These are phyloP conservation scores for Termitomyces sp. DNA, from an alignment of 768 basidiomycete genomes.

Conservation along the genomic window DNA sequence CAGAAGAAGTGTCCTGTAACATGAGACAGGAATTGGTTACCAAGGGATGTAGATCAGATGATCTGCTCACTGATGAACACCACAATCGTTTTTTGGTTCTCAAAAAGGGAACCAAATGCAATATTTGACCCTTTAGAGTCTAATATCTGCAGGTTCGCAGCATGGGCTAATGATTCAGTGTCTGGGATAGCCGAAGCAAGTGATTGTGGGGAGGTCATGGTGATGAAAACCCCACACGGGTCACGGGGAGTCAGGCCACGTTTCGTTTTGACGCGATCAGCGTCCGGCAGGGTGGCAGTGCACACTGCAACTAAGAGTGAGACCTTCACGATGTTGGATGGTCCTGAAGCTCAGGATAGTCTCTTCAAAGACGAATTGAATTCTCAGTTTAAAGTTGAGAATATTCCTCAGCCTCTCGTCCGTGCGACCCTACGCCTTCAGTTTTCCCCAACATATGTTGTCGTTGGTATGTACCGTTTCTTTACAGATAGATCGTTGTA, in stretches of 20 bases:
- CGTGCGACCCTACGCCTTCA: constrained; percentile 59
- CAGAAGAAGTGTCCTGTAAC: constrained; percentile 60
- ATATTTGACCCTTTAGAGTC: constrained; percentile 42
- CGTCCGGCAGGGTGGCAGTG: background rate
- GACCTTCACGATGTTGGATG: constrained; percentile 10
- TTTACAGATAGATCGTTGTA: constrained; percentile 68
- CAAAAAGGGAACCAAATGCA: constrained; percentile 47
- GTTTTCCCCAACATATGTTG: constrained; percentile 78
- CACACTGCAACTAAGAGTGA: background rate
- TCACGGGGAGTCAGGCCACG: background rate
- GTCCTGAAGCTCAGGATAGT: constrained; percentile 27
- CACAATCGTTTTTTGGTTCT: constrained; percentile 46
- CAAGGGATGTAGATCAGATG: constrained; percentile 4
- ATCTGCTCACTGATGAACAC: constrained; percentile 54
- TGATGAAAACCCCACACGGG: background rate
- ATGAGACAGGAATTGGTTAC: background rate
- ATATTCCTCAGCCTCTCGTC: constrained; percentile 42
- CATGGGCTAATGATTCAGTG: constrained; percentile 26
- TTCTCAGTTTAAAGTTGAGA: constrained; percentile 6
- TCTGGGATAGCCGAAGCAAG: constrained; percentile 25
- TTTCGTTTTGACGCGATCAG: background rate
- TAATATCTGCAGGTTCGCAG: constrained; percentile 35
- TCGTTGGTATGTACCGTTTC: constrained; percentile 82
- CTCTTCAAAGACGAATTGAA: constrained; percentile 20
- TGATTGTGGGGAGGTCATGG: background rate